Evolutionary conservation across 2,329 filamentous ascomycete species (phyloP), one percentile per base, ranked within the genome.

Genomic region (Pseudogymnoascus sp.): DNA sequence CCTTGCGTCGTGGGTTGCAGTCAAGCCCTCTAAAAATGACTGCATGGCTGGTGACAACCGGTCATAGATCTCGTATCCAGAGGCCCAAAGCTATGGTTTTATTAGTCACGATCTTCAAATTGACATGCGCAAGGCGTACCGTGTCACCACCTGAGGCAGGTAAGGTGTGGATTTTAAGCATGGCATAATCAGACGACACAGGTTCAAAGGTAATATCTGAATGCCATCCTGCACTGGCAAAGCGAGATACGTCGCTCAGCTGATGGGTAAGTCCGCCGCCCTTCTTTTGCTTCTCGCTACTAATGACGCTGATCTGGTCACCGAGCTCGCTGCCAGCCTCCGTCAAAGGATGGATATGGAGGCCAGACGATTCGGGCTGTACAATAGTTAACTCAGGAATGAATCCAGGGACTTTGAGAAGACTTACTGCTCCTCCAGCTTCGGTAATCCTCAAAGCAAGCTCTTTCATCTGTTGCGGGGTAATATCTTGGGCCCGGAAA

Each of bases 271-370:
- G 70, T 68, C 79, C 79, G 68, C 80, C 79, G 28, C 80, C 79
- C 72, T 83, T 83, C 75, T 82, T 80, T 71, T 83, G 78, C 76
- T 83, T 81, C 72, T 82, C 79, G 61, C 79, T 80, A 63, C 79
- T 82, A 71, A 85, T 85, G 63, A 84, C 80, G 63, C 78, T 81
- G 67, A 85, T 80, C 70, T 85, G 78, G 68, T 84, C 81, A 37
- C 81, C 80, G 0, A 82, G 75, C 68, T 84, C 80, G 64, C 78
- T 80, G 19, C 77, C 78, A 66, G 81, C 79, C 65, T 84, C 80
- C 0, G 79, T 80, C 25, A 85, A 69, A 5, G 83, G 82, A 67
- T 85, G 83, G 6, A 84, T 78, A 64, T 85, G 83, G 23, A 85
- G 75, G 2, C 75, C 75, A 2, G 80, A 83, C 1, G 77, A 34